Conservation (phyloP, 306 rosid genomes). For the Inga laurina region DNA sequence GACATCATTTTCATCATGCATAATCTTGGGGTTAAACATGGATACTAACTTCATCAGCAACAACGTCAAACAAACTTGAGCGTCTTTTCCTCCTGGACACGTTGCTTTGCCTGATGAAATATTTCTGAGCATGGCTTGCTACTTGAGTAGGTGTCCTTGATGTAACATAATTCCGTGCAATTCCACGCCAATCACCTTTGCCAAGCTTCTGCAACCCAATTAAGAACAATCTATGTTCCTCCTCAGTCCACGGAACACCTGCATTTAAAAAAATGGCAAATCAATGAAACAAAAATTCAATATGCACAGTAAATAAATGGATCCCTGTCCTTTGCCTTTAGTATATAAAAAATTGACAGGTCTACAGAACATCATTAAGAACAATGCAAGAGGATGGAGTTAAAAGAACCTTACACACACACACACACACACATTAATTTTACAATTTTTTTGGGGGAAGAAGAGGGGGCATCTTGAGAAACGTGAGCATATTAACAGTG, state of each 20-base stretch:
- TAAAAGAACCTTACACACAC: not conserved
- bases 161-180: conserved; percentile 86
- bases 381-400: not conserved
- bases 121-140: conserved; percentile 99
- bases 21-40: conserved; percentile 32
- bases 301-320: not conserved
- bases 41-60: conserved; percentile 88
- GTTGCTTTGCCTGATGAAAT: conserved; percentile 93
- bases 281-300: conserved; percentile 13
- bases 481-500: not conserved
- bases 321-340: not conserved
- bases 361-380: conserved; percentile 4
- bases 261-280: conserved; percentile 29
- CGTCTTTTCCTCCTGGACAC: conserved; percentile 93
- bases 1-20: conserved; percentile 17
- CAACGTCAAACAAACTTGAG: conserved; percentile 91
- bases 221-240: conserved; percentile 96
- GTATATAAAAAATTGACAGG: not conserved
- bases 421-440: no score
- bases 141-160: conserved; percentile 98
- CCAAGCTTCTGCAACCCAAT: conserved; percentile 97
- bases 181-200: conserved; percentile 99
- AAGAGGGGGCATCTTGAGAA: not conserved
- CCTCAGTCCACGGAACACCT: conserved; percentile 99
- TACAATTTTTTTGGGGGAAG: not conserved